These are phyloP conservation scores for Erysimum cheiranthoides DNA, from an alignment of 345 rosid species.

Conservation along the genomic window DNA sequence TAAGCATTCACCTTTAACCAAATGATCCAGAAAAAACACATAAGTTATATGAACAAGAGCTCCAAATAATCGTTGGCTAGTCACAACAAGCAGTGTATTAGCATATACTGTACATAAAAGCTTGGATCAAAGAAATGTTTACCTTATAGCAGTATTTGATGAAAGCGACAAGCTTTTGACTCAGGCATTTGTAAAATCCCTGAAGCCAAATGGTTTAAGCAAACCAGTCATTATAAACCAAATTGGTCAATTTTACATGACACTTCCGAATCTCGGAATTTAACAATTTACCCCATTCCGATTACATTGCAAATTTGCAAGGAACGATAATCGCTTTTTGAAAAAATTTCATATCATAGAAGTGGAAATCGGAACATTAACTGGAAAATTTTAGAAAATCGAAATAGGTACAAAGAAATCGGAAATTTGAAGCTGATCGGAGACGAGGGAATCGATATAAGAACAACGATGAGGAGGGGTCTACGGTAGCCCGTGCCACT, in stretches of 20 bases:
- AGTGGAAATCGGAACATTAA: too few relatives aligned
- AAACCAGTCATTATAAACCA: background rate
- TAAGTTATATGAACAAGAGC: background rate
- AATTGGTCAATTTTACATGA: background rate
- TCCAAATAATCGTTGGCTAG: background rate
- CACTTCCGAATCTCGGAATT: background rate
- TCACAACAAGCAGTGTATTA: background rate
- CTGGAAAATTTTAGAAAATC: too few relatives aligned
- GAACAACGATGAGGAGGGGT: too few relatives aligned
- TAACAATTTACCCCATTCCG: too few relatives aligned
- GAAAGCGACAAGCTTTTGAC: background rate
- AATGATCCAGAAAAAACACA: background rate
- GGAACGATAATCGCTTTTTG: too few relatives aligned
- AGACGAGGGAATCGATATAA: background rate
- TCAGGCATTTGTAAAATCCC: background rate
- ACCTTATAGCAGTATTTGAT: background rate
- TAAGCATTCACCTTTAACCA: constrained; percentile 77
- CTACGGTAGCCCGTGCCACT: background rate
- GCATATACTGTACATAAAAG: too few relatives aligned
- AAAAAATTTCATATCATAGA: too few relatives aligned
- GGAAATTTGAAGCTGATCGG: background rate
- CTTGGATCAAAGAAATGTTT: too few relatives aligned
- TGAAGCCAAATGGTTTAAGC: background rate
- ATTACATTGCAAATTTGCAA: too few relatives aligned
- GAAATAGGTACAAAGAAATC: background rate